A percentile compares a stretch with the other conserved stretches of the same genome.
Conservation (phyloP, 1,139 yeast genomes). For the Arxiozyma bovina region DNA sequence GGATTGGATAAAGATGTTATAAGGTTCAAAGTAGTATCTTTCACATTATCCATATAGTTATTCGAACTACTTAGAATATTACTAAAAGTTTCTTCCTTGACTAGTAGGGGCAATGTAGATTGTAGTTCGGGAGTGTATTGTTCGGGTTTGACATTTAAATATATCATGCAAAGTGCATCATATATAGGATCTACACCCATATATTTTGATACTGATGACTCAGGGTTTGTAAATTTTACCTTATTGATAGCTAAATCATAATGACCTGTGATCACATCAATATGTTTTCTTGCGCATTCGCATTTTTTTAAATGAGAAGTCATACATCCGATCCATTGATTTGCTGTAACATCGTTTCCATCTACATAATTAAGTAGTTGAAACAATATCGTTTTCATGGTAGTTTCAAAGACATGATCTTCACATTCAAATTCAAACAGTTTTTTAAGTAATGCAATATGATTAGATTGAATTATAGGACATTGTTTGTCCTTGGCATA, state of each 20-base stretch:
- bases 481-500: constrained; percentile 38
- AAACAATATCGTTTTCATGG: constrained; percentile 45
- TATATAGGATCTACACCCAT: background rate
- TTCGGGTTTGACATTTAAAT: background rate
- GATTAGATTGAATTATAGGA: constrained; percentile 31
- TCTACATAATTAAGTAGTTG: constrained; percentile 36
- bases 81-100: background rate
- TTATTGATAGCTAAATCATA: background rate
- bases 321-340: constrained; percentile 31
- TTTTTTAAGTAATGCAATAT: constrained; percentile 32
- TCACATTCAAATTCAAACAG: constrained; percentile 51
- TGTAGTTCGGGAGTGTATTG: background rate
- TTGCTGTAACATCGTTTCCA: constrained; percentile 19
- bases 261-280: background rate
- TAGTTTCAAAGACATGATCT: constrained; percentile 46
- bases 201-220: background rate
- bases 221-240: background rate
- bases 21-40: background rate
- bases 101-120: background rate
- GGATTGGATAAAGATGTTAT: background rate
- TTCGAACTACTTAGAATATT: background rate
- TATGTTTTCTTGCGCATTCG: background rate
- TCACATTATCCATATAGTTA: background rate
- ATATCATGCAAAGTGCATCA: background rate
- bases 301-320: constrained; percentile 13